These are phyloP conservation scores for Pseudognaphalium luteoalbum DNA, from an alignment of 129 eudicot species.

Conservation along the genomic window DNA sequence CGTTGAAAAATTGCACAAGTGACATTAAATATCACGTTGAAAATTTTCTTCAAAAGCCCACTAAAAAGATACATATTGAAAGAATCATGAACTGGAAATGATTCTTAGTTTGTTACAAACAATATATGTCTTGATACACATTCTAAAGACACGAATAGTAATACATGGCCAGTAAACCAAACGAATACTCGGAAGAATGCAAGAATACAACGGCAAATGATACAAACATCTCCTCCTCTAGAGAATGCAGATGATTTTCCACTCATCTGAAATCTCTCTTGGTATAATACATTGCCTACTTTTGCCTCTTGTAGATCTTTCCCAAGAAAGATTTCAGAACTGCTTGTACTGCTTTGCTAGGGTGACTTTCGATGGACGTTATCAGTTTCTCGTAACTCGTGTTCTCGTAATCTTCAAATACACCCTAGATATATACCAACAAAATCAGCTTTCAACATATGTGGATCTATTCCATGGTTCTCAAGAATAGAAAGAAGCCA, in stretches of 20 bases:
- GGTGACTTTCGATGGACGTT: conserved; percentile 71
- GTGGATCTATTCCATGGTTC: not conserved
- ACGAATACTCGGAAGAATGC: conserved; percentile 6
- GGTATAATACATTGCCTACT: conserved; percentile 35
- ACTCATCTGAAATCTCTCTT: not conserved
- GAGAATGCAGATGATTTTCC: conserved; percentile 12
- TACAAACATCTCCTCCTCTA: conserved; percentile 31
- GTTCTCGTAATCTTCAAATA: conserved; percentile 67
- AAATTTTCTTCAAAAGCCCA: not conserved
- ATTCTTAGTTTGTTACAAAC: not conserved
- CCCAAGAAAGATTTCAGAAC: conserved; percentile 80
- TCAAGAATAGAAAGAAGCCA: conserved; percentile 9
- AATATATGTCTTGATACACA: conserved; percentile 19
- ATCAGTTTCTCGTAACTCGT: conserved; percentile 61
- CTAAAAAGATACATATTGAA: not conserved
- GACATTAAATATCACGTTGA: not conserved
- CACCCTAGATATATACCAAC: conserved; percentile 46
- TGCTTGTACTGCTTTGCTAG: conserved; percentile 72
- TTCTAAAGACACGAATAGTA: conserved; percentile 13
- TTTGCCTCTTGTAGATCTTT: conserved; percentile 87
- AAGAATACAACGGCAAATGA: conserved; percentile 23
- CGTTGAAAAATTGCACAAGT: not conserved
- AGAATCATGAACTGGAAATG: not conserved
- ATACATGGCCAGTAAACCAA: conserved; percentile 7
- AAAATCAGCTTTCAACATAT: not conserved